Evolutionary conservation across 768 basidiomycete species (phyloP).

Genomic region (Phylloporus scabripes): DNA sequence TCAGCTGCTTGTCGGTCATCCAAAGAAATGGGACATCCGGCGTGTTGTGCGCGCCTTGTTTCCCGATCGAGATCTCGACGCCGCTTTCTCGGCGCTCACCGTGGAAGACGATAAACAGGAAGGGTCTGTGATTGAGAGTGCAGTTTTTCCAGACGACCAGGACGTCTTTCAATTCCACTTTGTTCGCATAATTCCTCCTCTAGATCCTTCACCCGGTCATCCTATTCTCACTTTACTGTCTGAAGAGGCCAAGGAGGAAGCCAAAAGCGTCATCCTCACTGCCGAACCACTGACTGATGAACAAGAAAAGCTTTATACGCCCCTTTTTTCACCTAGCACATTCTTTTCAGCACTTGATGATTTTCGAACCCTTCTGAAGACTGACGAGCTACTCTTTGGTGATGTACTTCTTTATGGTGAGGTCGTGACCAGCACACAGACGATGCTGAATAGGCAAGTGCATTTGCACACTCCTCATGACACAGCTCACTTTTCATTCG

Average conservation of each 20-base stretch:
- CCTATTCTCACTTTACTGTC: constrained; percentile 16
- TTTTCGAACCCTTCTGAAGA: constrained; percentile 19
- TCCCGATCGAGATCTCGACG: constrained; percentile 14
- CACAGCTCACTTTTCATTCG: background rate
- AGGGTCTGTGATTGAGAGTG: constrained; percentile 11
- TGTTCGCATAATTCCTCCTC: constrained; percentile 24
- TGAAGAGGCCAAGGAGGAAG: constrained; percentile 35
- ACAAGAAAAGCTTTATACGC: constrained; percentile 41
- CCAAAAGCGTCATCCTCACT: constrained; percentile 52
- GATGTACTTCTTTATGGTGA: constrained; percentile 84
- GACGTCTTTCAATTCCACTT: constrained; percentile 66
- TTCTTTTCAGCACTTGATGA: constrained; percentile 54
- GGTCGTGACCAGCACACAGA: constrained; percentile 90
- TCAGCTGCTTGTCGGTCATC: constrained; percentile 27
- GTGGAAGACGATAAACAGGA: constrained; percentile 38
- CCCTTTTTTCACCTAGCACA: constrained; percentile 60
- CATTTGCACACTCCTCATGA: background rate
- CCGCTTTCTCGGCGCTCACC: constrained; percentile 49
- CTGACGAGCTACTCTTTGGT: constrained; percentile 52
- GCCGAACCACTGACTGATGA: constrained; percentile 43
- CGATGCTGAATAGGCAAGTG: constrained; percentile 84
- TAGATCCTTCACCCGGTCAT: constrained; percentile 20
- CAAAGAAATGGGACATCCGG: constrained; percentile 19
- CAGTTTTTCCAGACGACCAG: constrained; percentile 54
- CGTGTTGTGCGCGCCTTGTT: constrained; percentile 15